Percentiles rank a stretch among this genome's conserved stretches.
phyloP scores from a whole-genome alignment of 78 protist species.

The Isochrysis galbana region DNA sequence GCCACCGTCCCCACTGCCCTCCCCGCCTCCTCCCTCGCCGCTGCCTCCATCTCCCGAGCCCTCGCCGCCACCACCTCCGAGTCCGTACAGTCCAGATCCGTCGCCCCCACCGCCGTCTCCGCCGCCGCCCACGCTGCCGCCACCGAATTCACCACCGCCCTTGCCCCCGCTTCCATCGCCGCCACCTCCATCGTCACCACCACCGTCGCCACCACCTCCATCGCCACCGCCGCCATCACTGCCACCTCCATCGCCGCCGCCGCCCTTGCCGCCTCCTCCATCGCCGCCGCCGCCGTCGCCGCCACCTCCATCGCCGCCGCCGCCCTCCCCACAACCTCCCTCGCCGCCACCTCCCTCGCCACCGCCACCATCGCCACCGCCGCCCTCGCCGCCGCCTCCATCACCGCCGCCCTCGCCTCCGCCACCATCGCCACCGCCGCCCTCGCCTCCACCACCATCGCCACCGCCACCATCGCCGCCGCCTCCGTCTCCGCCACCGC shows the following conservation, averaged over 20 bases:
- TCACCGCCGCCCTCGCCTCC: too few species aligned
- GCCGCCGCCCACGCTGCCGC: neutral
- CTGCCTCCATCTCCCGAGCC: neutral
- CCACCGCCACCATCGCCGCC: too few species aligned
- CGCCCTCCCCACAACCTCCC: too few species aligned
- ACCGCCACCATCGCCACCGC: neutral
- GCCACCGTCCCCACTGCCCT: neutral
- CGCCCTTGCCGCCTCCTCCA: too few species aligned
- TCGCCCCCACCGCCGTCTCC: neutral
- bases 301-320: neutral
- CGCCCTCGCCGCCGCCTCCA: too few species aligned
- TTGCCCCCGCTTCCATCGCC: neutral
- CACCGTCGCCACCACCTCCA: neutral
- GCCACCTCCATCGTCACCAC: neutral
- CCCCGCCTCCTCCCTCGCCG: neutral
- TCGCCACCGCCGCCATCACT: neutral
- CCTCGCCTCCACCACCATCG: too few species aligned
- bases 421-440: too few species aligned
- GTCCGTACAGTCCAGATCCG: neutral
- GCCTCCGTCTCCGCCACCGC: too few species aligned
- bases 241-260: too few species aligned
- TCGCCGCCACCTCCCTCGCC: slow-evolving; percentile 1
- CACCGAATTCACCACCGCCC: neutral
- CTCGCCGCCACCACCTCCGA: neutral
- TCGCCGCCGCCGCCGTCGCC: too few species aligned